phyloP scores from a whole-genome alignment of 352 stramenopile species.

The Globisporangium spiculum region DNA sequence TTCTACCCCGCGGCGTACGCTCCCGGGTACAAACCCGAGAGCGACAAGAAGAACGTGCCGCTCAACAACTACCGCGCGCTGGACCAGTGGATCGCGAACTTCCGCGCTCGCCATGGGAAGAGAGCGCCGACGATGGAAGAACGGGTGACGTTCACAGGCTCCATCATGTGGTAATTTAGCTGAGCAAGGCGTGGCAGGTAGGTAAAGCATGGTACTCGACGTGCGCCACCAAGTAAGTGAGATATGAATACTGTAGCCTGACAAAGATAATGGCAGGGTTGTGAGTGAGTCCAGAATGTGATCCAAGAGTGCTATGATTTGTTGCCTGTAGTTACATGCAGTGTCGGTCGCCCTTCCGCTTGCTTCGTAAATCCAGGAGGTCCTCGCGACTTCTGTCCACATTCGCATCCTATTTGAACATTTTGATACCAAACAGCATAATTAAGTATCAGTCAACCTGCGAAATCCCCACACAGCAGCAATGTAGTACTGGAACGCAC shows the following conservation, averaged over 20 bases:
- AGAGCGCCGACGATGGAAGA: not conserved
- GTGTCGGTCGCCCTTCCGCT: conserved; percentile 87
- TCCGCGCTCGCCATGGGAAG: not conserved
- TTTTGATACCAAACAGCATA: not conserved
- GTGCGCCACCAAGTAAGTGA: not conserved
- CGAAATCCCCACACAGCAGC: too few species aligned
- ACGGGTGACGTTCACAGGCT: not conserved
- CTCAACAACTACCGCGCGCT: not conserved
- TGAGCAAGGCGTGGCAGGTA: too few species aligned
- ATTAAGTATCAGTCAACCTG: not conserved
- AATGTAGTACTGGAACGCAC: conserved; percentile 18
- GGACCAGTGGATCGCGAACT: not conserved
- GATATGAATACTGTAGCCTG: not conserved
- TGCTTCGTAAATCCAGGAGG: conserved; percentile 78
- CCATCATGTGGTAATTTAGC: not conserved
- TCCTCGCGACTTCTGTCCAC: conserved; percentile 76
- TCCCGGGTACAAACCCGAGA: not conserved
- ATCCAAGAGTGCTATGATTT: not conserved
- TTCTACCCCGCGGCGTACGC: not conserved
- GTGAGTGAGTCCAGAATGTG: not conserved
- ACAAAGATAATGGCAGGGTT: not conserved
- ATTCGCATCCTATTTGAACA: conserved; percentile 30
- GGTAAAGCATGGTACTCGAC: not conserved
- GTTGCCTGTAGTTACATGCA: conserved; percentile 49
- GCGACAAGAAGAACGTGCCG: not conserved